Conservation (phyloP, 768 basidiomycete genomes). For the Mycena pura region DNA sequence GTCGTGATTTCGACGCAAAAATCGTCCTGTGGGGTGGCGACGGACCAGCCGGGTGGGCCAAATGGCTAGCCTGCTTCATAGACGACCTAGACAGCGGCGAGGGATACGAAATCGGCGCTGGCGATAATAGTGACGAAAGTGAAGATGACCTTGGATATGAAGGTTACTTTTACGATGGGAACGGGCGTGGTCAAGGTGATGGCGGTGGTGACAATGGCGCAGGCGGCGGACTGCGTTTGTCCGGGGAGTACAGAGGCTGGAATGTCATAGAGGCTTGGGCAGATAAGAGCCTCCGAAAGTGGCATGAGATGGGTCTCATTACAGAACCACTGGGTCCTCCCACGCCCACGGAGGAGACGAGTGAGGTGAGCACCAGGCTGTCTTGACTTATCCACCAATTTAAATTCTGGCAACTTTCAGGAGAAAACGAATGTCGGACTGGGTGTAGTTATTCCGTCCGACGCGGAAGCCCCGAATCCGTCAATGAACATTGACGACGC, state of each 20-base stretch:
- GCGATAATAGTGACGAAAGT: slow-evolving; percentile 69
- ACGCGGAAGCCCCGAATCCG: slow-evolving; percentile 65
- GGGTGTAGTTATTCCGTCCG: slow-evolving; percentile 38
- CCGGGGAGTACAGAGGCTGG: slow-evolving; percentile 92
- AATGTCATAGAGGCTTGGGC: slow-evolving; percentile 93
- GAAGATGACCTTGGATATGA: slow-evolving; percentile 90
- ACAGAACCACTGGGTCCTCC: slow-evolving; percentile 50
- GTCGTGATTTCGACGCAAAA: slow-evolving; percentile 98
- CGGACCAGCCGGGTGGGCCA: slow-evolving; percentile 91
- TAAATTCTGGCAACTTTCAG: slow-evolving; percentile 37
- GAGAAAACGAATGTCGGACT: slow-evolving; percentile 52
- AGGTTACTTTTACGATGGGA: slow-evolving; percentile 85
- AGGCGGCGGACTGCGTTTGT: slow-evolving; percentile 73
- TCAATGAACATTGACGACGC: slow-evolving; percentile 53
- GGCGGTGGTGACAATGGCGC: slow-evolving; percentile 77
- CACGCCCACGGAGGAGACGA: slow-evolving; percentile 49
- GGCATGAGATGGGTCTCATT: slow-evolving; percentile 82
- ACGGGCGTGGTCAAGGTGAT: slow-evolving; percentile 77
- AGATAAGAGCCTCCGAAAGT: slow-evolving; percentile 84
- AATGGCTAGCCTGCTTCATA: slow-evolving; percentile 89
- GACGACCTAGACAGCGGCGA: slow-evolving; percentile 94
- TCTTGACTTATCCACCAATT: background rate
- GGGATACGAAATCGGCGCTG: slow-evolving; percentile 78
- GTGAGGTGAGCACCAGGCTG: slow-evolving; percentile 51
- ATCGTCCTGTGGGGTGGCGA: slow-evolving; percentile 95